Base-by-base conservation (phyloP, 192 early-diverging fungal species). In the Podila horticola region DNA sequence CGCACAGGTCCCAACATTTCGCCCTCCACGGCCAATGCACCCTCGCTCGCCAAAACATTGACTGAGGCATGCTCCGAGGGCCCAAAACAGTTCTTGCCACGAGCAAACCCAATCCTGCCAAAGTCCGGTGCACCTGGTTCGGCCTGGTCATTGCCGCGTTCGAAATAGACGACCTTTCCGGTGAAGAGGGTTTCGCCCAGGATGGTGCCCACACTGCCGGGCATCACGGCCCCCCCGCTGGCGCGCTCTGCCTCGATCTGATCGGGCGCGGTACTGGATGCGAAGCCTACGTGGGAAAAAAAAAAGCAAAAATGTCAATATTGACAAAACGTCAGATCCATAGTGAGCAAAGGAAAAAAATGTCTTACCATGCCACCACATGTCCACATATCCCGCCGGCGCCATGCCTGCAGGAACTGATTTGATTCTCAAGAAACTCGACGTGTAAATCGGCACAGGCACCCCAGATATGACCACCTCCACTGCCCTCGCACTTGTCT, bases 331-430 rank as follows among this genome's bases (percentile, higher is more conserved):
- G 13, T 57, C 34, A 57, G 20, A 24, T 22, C 10, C 2, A 45
- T 12, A 45, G 11, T 8, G 41, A 45, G 8, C 34, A 36, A 36
- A 36, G 6, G 34, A 36, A 36, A 50, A 58, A 12, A 58, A 58
- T 7, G 28, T 13, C 51, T 49, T 66, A 76, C 74, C 74, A 65
- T 76, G 74, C 74, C 74, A 76, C 62, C 69, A 77, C n/a, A 77
- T 62, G 28, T 77, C 75, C 31, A 77, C 75, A 55, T 77, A 77
- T 7, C 64, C 75, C 17, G 69, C 64, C 0, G 67, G 75, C 15
- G 75, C 68, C 36, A 71, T 58, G 22, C 68, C 75, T 38, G 28
- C 19, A 29, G 75, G 69, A 3, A 71, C 75, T 4, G 63, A 11
- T 48, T 66, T 77, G 41, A 77, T 77, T 64, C 57, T 77, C 34